Base-by-base conservation (phyloP, 331 rosid genomes). In the Prunus yedoensis region DNA sequence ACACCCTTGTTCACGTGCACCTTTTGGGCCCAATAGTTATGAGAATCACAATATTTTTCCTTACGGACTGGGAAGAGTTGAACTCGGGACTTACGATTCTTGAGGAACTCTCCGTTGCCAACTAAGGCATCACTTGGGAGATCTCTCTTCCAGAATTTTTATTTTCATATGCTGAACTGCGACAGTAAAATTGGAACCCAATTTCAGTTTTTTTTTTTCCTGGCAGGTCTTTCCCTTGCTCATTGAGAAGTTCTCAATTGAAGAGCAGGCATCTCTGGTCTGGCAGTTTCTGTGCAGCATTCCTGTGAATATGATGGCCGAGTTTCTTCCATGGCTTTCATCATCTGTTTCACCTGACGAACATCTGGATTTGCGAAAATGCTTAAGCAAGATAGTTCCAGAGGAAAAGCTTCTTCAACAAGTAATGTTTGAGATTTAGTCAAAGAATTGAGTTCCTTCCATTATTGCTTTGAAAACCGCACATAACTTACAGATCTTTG, bases 221-320 rank as follows among this genome's bases (percentile, higher is more conserved):
- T 38, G 77, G 71, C 85, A 95, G 99, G 99, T 95, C 64, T 85
- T 95, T 82, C 99, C 98, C 3, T 86, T 95, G 87, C 94, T 95
- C 71, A 80, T 89, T 68, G 97, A 95, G 86, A 92, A 95, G 87
- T 95, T 95, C 84, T 87, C 96, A 8, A 83, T 89, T 5, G 97
- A 90, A 81, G 99, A 95, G 76, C 99, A 92, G 79, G 97, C 99
- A 38, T 91, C 96, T 77, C 81, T 95, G 68, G 97, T 95, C 68
- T 95, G 99, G 97, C 99, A 92, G 83, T 95, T 95, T 85, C 85
- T 90, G 53, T 95, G 99, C 88, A 95, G 99, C 78, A 95, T 95
- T 87, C 99, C 99, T 47, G 97, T 95, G 79, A 85, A 95, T 85
- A 89, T 95, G 99, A 88, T 90, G 99, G 92, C 91, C n/a, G 81